phyloP scores from a whole-genome alignment of 192 early-diverging fungal species.

The Linderina pennispora region DNA sequence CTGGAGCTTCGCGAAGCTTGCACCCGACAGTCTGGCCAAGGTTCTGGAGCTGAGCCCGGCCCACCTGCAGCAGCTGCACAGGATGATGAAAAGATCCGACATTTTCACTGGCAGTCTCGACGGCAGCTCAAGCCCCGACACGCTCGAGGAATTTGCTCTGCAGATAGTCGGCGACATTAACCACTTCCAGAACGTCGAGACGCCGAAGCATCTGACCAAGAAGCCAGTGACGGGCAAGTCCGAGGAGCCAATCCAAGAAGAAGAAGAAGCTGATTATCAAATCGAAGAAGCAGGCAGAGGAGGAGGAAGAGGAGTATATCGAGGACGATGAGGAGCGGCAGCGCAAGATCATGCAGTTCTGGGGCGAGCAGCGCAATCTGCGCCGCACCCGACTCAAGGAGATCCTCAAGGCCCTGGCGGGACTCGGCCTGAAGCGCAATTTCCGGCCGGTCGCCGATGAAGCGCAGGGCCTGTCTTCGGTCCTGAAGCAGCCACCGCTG shows the following conservation, averaged over 20 bases:
- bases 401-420: constrained; percentile 34
- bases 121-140: neutral
- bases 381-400: constrained; percentile 41
- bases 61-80: constrained; percentile 13
- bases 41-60: constrained; percentile 21
- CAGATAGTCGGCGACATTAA: constrained; percentile 30
- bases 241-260: too few relatives aligned
- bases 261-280: constrained; percentile 22
- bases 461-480: neutral
- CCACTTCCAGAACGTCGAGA: constrained; percentile 39
- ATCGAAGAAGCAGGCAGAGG: constrained; percentile 10
- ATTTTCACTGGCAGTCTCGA: constrained; percentile 4
- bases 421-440: constrained; percentile 33
- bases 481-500: constrained; percentile 15
- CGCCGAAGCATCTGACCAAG: constrained; percentile 35
- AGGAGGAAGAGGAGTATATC: constrained; percentile 10
- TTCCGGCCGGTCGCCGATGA: constrained; percentile 2
- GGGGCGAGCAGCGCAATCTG: constrained; percentile 47
- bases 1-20: constrained; percentile 1
- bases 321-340: constrained; percentile 45
- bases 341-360: constrained; percentile 27
- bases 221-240: neutral
- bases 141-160: constrained; percentile 22
- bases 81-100: constrained; percentile 6
- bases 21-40: constrained; percentile 3